phyloP scores from a whole-genome alignment of 2,329 filamentous ascomycete genomes.

The Teratosphaeria viscida region DNA sequence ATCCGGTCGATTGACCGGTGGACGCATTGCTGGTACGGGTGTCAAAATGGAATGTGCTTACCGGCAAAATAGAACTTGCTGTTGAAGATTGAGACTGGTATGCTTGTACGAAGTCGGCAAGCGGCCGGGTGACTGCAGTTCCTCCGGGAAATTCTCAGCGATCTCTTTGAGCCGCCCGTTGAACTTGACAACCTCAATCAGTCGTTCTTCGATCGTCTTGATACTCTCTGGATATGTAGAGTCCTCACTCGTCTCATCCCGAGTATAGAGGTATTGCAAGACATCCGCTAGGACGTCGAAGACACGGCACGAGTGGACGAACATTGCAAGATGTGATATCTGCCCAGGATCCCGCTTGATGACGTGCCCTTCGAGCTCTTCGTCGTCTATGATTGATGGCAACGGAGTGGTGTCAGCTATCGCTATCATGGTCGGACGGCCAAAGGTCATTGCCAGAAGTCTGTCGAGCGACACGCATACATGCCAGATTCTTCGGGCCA shows the following conservation, averaged over 20 bases:
- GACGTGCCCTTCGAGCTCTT: slow-evolving; percentile 41
- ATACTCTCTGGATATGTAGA: neutral
- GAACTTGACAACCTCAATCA: neutral
- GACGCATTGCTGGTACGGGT: neutral
- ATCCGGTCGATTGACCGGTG: neutral
- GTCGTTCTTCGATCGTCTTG: neutral
- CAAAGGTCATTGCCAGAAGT: slow-evolving; percentile 32
- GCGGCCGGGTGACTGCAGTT: neutral
- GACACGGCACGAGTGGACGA: slow-evolving; percentile 16
- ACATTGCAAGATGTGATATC: slow-evolving; percentile 22
- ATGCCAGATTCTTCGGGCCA: slow-evolving; percentile 54
- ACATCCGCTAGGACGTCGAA: slow-evolving; percentile 18
- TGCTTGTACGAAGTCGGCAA: neutral
- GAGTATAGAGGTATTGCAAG: slow-evolving; percentile 14
- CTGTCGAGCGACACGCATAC: slow-evolving; percentile 46
- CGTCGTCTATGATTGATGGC: slow-evolving; percentile 35
- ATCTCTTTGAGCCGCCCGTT: neutral
- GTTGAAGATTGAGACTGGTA: neutral
- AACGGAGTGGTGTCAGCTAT: slow-evolving; percentile 14
- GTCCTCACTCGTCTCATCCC: slow-evolving; percentile 5
- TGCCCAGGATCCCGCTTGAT: slow-evolving; percentile 28
- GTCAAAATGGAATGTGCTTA: neutral
- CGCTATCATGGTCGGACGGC: slow-evolving; percentile 20
- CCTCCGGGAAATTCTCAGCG: neutral
- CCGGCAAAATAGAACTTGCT: neutral